These are phyloP conservation scores for Erigeron canadensis DNA, from an alignment of 129 eudicot species.

Conservation along the genomic window DNA sequence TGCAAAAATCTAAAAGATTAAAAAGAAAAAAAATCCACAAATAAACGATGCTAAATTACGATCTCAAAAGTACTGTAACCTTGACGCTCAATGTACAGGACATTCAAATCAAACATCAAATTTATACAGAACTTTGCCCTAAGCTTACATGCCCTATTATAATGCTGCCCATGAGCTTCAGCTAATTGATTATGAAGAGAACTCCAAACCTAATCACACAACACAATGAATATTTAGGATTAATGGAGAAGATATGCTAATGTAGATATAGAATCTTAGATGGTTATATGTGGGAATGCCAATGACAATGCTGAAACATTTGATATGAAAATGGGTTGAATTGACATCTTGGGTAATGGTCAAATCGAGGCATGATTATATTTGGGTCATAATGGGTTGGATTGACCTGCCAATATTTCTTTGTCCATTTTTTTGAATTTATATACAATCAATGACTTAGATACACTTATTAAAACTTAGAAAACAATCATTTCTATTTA, in stretches of 20 bases:
- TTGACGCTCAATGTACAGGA: slow-evolving; percentile 66
- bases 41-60: slow-evolving; percentile 45
- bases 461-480: too few species aligned
- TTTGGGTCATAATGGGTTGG: not conserved
- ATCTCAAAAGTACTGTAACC: slow-evolving; percentile 76
- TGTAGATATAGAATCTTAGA: not conserved
- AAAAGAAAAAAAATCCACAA: too few species aligned
- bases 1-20: too few species aligned
- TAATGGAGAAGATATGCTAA: not conserved
- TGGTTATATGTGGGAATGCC: not conserved
- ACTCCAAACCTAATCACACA: slow-evolving; percentile 52
- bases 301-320: slow-evolving; percentile 12
- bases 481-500: not conserved
- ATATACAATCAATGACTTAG: not conserved
- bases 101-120: slow-evolving; percentile 59
- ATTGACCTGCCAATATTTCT: not conserved
- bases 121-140: slow-evolving; percentile 65
- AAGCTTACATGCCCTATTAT: slow-evolving; percentile 70
- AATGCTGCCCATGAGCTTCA: slow-evolving; percentile 84
- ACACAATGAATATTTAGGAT: not conserved
- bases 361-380: not conserved
- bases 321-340: not conserved
- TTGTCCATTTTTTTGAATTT: not conserved
- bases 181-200: slow-evolving; percentile 57
- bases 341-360: not conserved